These are phyloP conservation scores for Fusarium fujikuroi DNA, from an alignment of 2,329 filamentous ascomycete genomes.

Conservation along the genomic window DNA sequence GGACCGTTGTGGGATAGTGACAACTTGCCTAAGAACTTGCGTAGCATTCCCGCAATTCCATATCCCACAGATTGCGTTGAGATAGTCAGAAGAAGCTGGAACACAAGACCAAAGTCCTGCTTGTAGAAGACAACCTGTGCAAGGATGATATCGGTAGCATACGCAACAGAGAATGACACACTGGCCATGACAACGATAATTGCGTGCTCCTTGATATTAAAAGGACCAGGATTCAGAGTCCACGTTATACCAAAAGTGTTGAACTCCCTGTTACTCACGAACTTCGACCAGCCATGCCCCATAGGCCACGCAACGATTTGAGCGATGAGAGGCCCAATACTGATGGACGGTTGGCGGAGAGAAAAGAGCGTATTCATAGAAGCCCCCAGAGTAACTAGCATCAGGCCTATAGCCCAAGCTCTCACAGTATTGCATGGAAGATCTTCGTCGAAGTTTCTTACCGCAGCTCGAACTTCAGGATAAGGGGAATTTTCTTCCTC, in stretches of 20 bases:
- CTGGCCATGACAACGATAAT: constrained; percentile 78
- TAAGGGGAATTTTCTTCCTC: constrained; percentile 65
- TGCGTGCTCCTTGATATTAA: constrained; percentile 76
- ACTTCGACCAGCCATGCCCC: constrained; percentile 68
- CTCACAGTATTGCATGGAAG: constrained; percentile 73
- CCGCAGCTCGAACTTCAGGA: constrained; percentile 72
- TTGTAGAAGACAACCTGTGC: constrained; percentile 79
- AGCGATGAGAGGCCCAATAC: constrained; percentile 69
- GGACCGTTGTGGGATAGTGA: accelerated
- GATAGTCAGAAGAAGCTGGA: constrained; percentile 73
- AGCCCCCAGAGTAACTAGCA: constrained; percentile 66
- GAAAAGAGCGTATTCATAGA: constrained; percentile 73
- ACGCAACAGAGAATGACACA: constrained; percentile 75
- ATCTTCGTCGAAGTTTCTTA: constrained; percentile 72
- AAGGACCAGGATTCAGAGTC: constrained; percentile 73
- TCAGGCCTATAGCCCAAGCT: constrained; percentile 71
- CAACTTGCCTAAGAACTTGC: constrained; percentile 67
- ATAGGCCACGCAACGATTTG: constrained; percentile 73
- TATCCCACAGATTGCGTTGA: constrained; percentile 77
- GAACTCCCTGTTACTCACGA: constrained; percentile 62
- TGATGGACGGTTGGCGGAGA: constrained; percentile 69
- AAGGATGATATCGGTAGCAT: constrained; percentile 78
- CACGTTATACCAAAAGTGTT: constrained; percentile 64
- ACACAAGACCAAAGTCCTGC: constrained; percentile 72
- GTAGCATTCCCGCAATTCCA: constrained; percentile 74